Conservation (phyloP, 768 basidiomycete species). For the Mycena polygramma region DNA sequence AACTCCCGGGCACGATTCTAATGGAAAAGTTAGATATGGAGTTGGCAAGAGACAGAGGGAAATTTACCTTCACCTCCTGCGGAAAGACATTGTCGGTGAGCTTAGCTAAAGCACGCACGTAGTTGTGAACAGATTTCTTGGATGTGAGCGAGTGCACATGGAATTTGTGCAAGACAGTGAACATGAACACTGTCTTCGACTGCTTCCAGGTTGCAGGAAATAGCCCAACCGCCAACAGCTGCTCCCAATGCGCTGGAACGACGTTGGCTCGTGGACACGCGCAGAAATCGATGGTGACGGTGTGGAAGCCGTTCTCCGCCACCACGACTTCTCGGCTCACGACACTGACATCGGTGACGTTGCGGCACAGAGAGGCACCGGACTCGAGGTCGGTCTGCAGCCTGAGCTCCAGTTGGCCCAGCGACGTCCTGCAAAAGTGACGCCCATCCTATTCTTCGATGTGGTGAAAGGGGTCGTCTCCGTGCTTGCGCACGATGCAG, state of each 20-base stretch:
- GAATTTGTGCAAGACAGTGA: constrained; percentile 42
- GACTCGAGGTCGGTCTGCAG: not conserved
- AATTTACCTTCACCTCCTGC: constrained; percentile 21
- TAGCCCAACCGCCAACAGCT: no score
- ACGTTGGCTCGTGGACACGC: no score
- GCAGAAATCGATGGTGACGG: no score
- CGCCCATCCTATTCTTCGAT: constrained; percentile 12
- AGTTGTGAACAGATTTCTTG: constrained; percentile 49
- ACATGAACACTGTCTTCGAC: constrained; percentile 37
- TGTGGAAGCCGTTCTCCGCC: no score
- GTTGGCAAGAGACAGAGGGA: no score
- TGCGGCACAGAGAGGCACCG: no score
- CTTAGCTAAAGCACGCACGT: constrained; percentile 35
- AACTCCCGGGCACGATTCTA: no score
- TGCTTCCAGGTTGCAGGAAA: constrained; percentile 37
- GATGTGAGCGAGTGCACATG: constrained; percentile 47
- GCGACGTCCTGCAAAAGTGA: not conserved
- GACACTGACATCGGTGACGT: no score
- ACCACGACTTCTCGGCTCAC: no score
- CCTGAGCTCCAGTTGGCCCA: not conserved
- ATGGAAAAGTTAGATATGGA: no score
- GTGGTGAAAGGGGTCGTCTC: not conserved
- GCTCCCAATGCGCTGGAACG: not conserved
- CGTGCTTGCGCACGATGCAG: not conserved
- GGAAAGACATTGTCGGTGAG: constrained; percentile 42